A percentile compares a stretch with the other conserved stretches of the same genome.
phyloP scores from a whole-genome alignment of 371 early-diverging fungal genomes.

The Nematocida sp. region DNA sequence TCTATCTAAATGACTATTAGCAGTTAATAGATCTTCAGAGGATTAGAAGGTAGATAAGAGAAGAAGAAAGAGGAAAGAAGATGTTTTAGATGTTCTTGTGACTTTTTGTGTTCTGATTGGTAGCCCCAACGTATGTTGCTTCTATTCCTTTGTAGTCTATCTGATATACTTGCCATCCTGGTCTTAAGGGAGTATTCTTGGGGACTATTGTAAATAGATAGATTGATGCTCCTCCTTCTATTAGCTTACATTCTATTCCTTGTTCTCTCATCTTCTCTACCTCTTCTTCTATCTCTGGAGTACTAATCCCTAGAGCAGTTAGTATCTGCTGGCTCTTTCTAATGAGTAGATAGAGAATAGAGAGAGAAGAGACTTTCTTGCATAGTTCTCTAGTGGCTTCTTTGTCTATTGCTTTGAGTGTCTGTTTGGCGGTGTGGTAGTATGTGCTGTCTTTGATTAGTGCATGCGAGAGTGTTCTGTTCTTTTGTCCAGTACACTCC shows the following conservation, averaged over 20 bases:
- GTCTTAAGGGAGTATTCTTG: neutral
- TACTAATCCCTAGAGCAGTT: neutral
- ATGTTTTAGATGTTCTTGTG: too few species aligned
- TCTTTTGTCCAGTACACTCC: neutral
- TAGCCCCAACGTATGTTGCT: too few species aligned
- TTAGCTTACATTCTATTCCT: neutral
- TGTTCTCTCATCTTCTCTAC: neutral
- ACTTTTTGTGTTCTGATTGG: neutral
- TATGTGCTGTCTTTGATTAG: neutral
- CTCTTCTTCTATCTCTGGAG: neutral
- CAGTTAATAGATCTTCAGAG: too few species aligned
- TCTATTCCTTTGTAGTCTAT: neutral
- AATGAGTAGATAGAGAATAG: neutral
- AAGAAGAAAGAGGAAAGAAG: too few species aligned
- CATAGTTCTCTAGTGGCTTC: neutral
- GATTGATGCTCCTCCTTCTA: neutral
- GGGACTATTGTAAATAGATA: conserved; percentile 8
- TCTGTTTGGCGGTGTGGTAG: neutral
- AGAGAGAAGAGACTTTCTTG: neutral
- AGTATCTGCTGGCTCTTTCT: neutral
- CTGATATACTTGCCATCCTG: neutral
- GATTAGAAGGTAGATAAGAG: too few species aligned
- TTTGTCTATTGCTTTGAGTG: neutral
- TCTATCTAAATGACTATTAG: too few species aligned
- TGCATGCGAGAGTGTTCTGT: neutral